Conservation (phyloP, 2,329 filamentous ascomycete species). For the Mycosphaerelloides madeirae region DNA sequence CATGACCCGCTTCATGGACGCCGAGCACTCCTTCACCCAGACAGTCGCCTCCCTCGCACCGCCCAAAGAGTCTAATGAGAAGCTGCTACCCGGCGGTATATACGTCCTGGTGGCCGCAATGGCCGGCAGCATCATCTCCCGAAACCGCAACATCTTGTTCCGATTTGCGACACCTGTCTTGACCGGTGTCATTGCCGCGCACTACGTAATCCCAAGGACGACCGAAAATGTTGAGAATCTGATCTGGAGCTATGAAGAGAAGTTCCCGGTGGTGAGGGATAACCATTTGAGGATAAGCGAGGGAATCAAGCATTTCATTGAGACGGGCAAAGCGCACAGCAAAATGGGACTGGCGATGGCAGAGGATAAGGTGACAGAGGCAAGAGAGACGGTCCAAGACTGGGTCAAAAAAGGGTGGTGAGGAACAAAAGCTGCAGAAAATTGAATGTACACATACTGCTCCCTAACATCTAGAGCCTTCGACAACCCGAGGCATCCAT, state of each 20-base stretch:
- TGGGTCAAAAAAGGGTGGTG: conserved; percentile 77
- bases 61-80: conserved; percentile 77
- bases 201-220: conserved; percentile 80
- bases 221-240: conserved; percentile 84
- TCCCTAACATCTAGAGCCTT: no score
- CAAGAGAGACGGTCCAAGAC: conserved; percentile 71
- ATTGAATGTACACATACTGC: no score
- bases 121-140: conserved; percentile 85
- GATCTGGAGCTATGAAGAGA: conserved; percentile 89
- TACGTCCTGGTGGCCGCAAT: conserved; percentile 93
- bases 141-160: conserved; percentile 80
- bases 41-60: conserved; percentile 87
- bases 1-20: conserved; percentile 73
- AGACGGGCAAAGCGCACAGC: conserved; percentile 70
- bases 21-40: conserved; percentile 84
- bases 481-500: no score
- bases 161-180: conserved; percentile 71
- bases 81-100: conserved; percentile 79
- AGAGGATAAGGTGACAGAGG: conserved; percentile 73
- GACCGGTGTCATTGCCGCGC: conserved; percentile 77
- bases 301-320: conserved; percentile 62
- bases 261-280: conserved; percentile 75
- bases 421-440: no score
- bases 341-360: conserved; percentile 67
- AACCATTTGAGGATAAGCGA: conserved; percentile 70